phyloP scores from a whole-genome alignment of 768 basidiomycete genomes.

The Boletus reticulatus region DNA sequence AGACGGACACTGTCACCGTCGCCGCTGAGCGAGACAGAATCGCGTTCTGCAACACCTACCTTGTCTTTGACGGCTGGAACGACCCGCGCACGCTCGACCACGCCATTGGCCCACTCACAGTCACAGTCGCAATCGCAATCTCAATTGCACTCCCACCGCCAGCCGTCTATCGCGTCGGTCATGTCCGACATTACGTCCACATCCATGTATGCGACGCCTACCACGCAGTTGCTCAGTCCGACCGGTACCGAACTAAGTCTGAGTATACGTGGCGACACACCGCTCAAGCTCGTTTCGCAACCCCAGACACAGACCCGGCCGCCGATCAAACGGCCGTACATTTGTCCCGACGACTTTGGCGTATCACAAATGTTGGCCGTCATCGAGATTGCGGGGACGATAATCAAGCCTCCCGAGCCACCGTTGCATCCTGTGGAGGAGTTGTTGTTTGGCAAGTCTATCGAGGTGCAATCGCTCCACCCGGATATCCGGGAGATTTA shows the following conservation, averaged over 20 bases:
- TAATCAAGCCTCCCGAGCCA: conserved; percentile 33
- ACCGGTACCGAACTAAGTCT: conserved; percentile 10
- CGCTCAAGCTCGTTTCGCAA: conserved; percentile 26
- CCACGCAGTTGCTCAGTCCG: conserved; percentile 29
- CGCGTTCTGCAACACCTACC: conserved; percentile 31
- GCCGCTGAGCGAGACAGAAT: conserved; percentile 13
- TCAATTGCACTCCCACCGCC: conserved; percentile 38
- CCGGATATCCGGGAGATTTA: conserved; percentile 73
- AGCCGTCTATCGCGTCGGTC: conserved; percentile 74
- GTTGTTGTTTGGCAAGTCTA: conserved; percentile 63
- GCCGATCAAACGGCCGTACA: conserved; percentile 42
- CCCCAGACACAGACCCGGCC: background rate
- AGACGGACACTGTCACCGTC: conserved; percentile 24
- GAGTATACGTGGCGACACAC: conserved; percentile 2
- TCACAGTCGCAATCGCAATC: conserved; percentile 17
- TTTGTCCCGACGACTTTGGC: conserved; percentile 85
- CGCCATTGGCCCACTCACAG: conserved; percentile 25
- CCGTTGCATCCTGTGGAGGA: conserved; percentile 68
- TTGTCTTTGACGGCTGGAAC: conserved; percentile 5
- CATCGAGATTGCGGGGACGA: conserved; percentile 63
- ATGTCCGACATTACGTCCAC: conserved; percentile 52
- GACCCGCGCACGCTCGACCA: conserved; percentile 24
- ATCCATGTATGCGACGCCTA: conserved; percentile 49
- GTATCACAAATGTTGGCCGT: conserved; percentile 83
- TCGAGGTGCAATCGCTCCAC: conserved; percentile 64